These are phyloP conservation scores for Monosporascus sp. DNA, from an alignment of 2,329 filamentous ascomycete genomes.

Conservation along the genomic window DNA sequence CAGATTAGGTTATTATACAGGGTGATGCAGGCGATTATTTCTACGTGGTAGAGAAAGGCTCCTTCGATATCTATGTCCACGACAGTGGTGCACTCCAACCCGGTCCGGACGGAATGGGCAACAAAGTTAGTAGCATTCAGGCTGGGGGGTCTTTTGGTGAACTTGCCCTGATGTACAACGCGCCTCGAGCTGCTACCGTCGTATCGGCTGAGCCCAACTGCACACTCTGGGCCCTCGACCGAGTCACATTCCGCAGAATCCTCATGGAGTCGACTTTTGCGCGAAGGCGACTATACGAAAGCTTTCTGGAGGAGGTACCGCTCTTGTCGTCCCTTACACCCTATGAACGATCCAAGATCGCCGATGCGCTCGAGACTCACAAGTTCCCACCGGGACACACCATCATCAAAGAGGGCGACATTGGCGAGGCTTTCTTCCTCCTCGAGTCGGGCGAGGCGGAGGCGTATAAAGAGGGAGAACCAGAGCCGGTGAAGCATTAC, in stretches of 20 bases:
- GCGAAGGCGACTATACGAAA: constrained; percentile 93
- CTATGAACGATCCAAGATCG: constrained; percentile 96
- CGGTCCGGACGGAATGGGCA: constrained; percentile 75
- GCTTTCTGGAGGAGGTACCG: constrained; percentile 89
- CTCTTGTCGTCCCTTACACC: constrained; percentile 76
- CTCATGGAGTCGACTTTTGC: constrained; percentile 98
- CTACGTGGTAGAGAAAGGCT: constrained; percentile 89
- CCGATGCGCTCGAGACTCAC: constrained; percentile 86
- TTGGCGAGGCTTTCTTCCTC: constrained; percentile 86
- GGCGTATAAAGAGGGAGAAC: constrained; percentile 71
- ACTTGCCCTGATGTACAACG: constrained; percentile 97
- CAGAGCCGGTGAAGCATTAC: constrained; percentile 72
- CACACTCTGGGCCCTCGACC: constrained; percentile 90
- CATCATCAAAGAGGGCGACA: constrained; percentile 89
- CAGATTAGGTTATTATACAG: constrained; percentile 79
- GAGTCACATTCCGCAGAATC: constrained; percentile 93
- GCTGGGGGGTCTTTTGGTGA: constrained; percentile 94
- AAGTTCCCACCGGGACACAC: constrained; percentile 75
- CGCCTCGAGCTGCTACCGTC: constrained; percentile 90
- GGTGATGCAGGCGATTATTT: constrained; percentile 96
- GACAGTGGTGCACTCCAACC: constrained; percentile 68
- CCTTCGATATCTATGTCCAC: constrained; percentile 90
- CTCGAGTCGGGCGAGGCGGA: constrained; percentile 83
- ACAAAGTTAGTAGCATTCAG: constrained; percentile 74
- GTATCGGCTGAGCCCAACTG: constrained; percentile 73